These are phyloP conservation scores for Cutaneotrichosporon sp. DNA, from an alignment of 1,284 basidiomycete genomes.

Conservation along the genomic window DNA sequence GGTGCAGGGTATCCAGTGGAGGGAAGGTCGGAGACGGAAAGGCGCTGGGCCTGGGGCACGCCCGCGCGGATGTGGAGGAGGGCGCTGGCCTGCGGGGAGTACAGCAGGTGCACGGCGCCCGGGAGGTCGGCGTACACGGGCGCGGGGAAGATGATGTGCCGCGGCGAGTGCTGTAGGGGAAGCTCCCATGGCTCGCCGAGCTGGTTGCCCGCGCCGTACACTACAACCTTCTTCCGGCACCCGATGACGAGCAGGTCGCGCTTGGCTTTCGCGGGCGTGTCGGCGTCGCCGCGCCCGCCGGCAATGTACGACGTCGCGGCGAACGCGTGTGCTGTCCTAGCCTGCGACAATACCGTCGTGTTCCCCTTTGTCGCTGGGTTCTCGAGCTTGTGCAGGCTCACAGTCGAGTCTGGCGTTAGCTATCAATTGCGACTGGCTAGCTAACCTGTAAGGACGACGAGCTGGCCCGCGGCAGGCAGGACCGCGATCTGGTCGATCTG, in stretches of 20 bases:
- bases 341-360: constrained; percentile 62
- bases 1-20: constrained; percentile 16
- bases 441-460: constrained; percentile 73
- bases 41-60: constrained; percentile 60
- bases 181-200: constrained; percentile 53
- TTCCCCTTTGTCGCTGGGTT: constrained; percentile 57
- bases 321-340: constrained; percentile 75
- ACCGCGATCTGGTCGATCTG: constrained; percentile 81
- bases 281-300: constrained; percentile 48
- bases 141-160: constrained; percentile 47
- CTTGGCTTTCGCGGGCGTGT: constrained; percentile 58
- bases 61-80: constrained; percentile 58
- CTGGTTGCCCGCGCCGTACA: constrained; percentile 51
- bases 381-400: constrained; percentile 55
- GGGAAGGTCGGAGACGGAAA: constrained; percentile 64
- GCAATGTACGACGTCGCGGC: constrained; percentile 49
- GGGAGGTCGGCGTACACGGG: constrained; percentile 38
- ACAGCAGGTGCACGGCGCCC: constrained; percentile 53
- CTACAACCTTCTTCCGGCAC: constrained; percentile 73
- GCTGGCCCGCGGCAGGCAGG: constrained; percentile 72
- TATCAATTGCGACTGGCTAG: no score
- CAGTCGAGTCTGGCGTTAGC: constrained; percentile 37
- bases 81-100: constrained; percentile 69
- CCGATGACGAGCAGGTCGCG: constrained; percentile 67
- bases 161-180: constrained; percentile 74